These are phyloP conservation scores for Aspergillus sp. DNA, from an alignment of 2,329 filamentous ascomycete genomes.

Conservation along the genomic window DNA sequence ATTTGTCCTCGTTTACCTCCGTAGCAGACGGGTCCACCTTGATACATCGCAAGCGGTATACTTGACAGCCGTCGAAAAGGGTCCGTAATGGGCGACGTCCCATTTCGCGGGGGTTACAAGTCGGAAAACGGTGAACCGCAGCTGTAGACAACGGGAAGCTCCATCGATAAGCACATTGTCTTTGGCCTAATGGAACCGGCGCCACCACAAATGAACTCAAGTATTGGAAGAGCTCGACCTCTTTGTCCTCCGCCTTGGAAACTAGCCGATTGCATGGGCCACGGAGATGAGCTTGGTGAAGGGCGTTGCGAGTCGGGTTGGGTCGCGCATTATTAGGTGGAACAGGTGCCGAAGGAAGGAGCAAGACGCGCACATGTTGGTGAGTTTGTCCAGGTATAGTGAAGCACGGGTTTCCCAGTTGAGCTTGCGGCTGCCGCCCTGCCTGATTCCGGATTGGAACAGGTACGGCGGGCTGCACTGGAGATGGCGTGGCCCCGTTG, in stretches of 20 bases:
- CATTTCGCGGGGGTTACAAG: constrained; percentile 5
- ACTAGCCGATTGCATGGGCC: constrained; percentile 49
- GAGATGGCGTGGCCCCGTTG: background rate
- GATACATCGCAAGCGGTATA: constrained; percentile 70
- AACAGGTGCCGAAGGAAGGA: constrained; percentile 35
- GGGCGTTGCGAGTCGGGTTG: constrained; percentile 47
- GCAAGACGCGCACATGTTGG: constrained; percentile 15
- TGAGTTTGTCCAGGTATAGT: background rate
- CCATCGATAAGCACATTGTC: constrained; percentile 28
- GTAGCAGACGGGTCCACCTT: constrained; percentile 33
- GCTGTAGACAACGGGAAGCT: constrained; percentile 35
- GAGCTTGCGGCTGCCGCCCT: background rate
- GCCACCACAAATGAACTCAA: constrained; percentile 30
- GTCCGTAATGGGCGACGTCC: constrained; percentile 28
- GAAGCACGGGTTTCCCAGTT: background rate
- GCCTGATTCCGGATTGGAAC: background rate
- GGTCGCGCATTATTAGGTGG: constrained; percentile 42
- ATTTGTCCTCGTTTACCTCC: constrained; percentile 49
- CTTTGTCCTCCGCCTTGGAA: constrained; percentile 16
- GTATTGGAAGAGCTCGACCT: constrained; percentile 37
- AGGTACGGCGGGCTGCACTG: background rate
- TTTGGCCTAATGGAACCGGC: constrained; percentile 29
- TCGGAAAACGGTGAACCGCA: constrained; percentile 34
- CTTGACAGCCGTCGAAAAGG: constrained; percentile 54
- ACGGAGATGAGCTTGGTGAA: constrained; percentile 60